Base-by-base conservation (phyloP, 2,329 filamentous ascomycete species). In the Aspergillus brunneoviolaceus region DNA sequence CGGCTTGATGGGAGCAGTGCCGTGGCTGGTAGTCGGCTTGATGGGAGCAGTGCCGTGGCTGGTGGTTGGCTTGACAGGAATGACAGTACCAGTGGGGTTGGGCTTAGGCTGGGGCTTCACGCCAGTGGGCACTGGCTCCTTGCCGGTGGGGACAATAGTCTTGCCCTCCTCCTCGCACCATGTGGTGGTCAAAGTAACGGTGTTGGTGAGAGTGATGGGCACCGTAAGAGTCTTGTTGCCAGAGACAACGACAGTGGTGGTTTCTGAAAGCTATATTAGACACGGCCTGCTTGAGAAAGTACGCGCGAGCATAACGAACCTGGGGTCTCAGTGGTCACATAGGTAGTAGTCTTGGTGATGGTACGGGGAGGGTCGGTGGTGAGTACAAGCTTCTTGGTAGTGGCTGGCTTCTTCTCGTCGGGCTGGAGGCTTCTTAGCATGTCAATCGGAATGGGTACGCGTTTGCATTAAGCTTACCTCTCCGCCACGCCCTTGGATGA, bases 311-410 rank as follows among this genome's bases (percentile, higher is more conserved):
- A 55, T 5, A 29, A 29, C 70, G 63, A 70, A 75, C 72, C 69
- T 61, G 74, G 72, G 67, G 67, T 71, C 53, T 64, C 65, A 45
- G 74, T 76, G 59, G 74, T 76, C 60, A 71, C 67, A 57, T 62
- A 66, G 27, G 73, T 76, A 57, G 69, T 67, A 21, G 69, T 73
- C 67, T 67, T 71, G 62, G 72, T 72, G 59, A 68, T 65, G 45
- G 49, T 50, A 12, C 29, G 49, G 49, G 49, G 49, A 10, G 25
- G 23, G 6, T 29, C 49, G 14, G 49, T 50, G 49, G 49, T 27
- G 49, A 50, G 49, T 14, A 50, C 23, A 29, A 50, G 25, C 25
- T 50, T 45, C 39, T 45, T 50, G 23, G 49, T 50, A 7, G 49
- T 29, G 23, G 16, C 23, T 14, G 49, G 49, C 49, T 50, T 50